A percentile compares a stretch with the other conserved stretches of the same genome.
Evolutionary conservation across 2,329 filamentous ascomycete genomes (phyloP).

Genomic region (Geosmithia putterillii): DNA sequence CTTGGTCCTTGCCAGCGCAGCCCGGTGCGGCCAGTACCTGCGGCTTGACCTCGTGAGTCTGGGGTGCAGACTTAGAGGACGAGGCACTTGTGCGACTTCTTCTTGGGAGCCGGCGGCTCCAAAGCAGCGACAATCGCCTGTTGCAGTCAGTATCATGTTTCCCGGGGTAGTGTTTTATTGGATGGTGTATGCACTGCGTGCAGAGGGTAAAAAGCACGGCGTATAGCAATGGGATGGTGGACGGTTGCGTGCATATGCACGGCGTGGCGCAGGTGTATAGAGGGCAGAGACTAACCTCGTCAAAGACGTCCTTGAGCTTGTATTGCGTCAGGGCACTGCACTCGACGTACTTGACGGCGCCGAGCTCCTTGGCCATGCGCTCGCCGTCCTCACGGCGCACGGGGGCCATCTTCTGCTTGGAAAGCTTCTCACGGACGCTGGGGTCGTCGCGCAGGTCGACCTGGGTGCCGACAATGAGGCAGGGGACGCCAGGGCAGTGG

Average conservation of each 20-base stretch:
- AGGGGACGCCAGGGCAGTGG: conserved; percentile 94
- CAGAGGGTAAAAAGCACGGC: no score
- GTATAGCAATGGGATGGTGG: no score
- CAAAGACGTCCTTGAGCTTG: conserved; percentile 98
- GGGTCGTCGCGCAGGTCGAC: conserved; percentile 88
- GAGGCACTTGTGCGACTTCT: conserved; percentile 58
- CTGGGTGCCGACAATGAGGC: conserved; percentile 95
- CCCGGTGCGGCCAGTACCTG: no score
- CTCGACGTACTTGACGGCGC: conserved; percentile 96
- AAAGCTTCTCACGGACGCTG: conserved; percentile 77
- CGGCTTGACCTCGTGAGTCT: no score
- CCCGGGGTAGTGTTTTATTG: conserved; percentile 1
- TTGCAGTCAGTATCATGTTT: background rate
- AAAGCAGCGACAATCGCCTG: conserved; percentile 92
- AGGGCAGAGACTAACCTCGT: conserved; percentile 57
- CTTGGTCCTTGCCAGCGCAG: background rate
- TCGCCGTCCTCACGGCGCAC: conserved; percentile 90
- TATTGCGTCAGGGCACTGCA: conserved; percentile 97
- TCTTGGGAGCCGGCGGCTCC: conserved; percentile 76
- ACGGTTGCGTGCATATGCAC: no score
- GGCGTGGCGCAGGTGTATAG: background rate
- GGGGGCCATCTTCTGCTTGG: conserved; percentile 92
- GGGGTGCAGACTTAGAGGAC: conserved; percentile 39
- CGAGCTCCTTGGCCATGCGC: conserved; percentile 92
- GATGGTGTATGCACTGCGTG: no score